Evolutionary conservation across 2,329 filamentous ascomycete genomes (phyloP).

Genomic region (Cercospora canescens): DNA sequence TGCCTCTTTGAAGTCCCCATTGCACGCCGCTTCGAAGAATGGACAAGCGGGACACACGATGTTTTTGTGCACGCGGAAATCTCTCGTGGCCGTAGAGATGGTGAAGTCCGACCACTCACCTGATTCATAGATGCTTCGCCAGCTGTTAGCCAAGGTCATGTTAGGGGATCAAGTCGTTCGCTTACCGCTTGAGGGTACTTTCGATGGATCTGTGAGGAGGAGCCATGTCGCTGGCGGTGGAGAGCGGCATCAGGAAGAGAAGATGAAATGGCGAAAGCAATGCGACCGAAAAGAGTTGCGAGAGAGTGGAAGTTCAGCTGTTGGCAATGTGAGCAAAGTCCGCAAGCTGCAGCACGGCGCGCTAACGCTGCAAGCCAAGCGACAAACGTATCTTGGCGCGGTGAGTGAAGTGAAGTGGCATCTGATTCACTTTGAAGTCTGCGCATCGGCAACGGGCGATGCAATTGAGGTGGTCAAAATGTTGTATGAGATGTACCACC

Average conservation of each 20-base stretch:
- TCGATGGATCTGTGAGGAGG: neutral
- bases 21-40: neutral
- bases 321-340: neutral
- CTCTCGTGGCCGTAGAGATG: neutral
- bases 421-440: neutral
- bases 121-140: neutral
- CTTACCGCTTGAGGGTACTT: neutral
- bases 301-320: neutral
- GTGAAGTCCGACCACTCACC: slow-evolving; percentile 1
- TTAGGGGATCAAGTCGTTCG: neutral
- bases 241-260: neutral
- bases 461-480: neutral
- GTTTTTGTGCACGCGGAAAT: slow-evolving; percentile 2
- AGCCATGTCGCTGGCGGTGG: neutral
- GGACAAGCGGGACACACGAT: neutral
- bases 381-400: neutral
- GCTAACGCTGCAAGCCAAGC: neutral
- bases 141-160: neutral
- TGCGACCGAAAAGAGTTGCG: neutral
- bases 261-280: neutral
- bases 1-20: neutral
- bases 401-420: neutral
- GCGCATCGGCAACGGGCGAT: neutral
- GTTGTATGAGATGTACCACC: neutral
- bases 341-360: neutral